These are phyloP conservation scores for Amaranthus hypochondriacus DNA, from an alignment of 148 eudicot genomes.

Conservation along the genomic window DNA sequence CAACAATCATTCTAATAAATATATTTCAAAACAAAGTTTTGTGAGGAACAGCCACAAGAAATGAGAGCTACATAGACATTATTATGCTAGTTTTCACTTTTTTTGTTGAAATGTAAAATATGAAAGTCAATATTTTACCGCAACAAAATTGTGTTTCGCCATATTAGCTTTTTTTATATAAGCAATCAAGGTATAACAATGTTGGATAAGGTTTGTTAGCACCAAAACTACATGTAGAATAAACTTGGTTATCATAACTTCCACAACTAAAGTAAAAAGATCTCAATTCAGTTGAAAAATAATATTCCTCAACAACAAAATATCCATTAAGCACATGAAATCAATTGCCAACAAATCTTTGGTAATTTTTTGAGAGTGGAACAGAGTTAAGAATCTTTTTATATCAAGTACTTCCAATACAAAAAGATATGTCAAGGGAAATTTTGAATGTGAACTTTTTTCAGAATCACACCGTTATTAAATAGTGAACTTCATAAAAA, in stretches of 20 bases:
- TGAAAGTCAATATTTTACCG: too few relatives aligned
- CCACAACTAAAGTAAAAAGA: not conserved
- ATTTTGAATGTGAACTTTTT: not conserved
- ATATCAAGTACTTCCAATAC: not conserved
- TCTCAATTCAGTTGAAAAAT: not conserved
- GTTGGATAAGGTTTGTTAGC: not conserved
- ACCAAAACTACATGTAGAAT: not conserved
- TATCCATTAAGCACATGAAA: too few relatives aligned
- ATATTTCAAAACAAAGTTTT: not conserved
- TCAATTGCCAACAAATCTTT: too few relatives aligned
- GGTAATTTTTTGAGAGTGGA: not conserved
- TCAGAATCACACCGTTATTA: not conserved
- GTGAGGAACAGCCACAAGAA: too few relatives aligned
- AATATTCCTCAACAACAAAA: not conserved
- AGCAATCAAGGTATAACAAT: not conserved
- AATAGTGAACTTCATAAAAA: not conserved
- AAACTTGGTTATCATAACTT: too few relatives aligned
- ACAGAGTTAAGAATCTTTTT: not conserved
- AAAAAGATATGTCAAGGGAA: not conserved
- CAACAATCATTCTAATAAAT: not conserved
- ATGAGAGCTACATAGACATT: too few relatives aligned
- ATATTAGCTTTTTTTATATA: not conserved
- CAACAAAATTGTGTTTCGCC: not conserved
- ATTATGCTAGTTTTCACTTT: too few relatives aligned
- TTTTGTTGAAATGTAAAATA: too few relatives aligned